phyloP scores from a whole-genome alignment of 148 eudicot genomes.

The Polygonum aviculare region DNA sequence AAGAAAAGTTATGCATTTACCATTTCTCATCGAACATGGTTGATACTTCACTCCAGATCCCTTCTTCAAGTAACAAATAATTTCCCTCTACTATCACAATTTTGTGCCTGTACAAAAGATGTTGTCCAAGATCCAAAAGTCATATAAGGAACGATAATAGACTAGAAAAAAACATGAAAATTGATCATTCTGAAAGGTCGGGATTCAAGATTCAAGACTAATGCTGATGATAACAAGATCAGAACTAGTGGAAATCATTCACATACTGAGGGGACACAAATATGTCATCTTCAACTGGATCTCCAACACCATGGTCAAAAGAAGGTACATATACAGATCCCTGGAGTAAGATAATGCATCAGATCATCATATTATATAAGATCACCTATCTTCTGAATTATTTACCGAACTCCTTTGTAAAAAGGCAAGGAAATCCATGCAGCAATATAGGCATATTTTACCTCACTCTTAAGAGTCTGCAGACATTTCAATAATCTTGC shows the following conservation, averaged over 20 bases:
- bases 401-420: not conserved
- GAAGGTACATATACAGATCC: slow-evolving; percentile 93
- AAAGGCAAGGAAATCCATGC: not conserved
- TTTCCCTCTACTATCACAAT: slow-evolving; percentile 92
- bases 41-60: slow-evolving; percentile 74
- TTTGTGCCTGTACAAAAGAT: slow-evolving; percentile 54
- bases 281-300: slow-evolving; percentile 91
- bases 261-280: slow-evolving; percentile 80
- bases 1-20: slow-evolving; percentile 22
- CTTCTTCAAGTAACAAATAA: slow-evolving; percentile 75
- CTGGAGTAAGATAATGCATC: slow-evolving; percentile 21
- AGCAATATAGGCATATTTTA: slow-evolving; percentile 17
- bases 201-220: not conserved
- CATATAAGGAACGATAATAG: not conserved
- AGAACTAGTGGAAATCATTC: not conserved
- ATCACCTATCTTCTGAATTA: not conserved
- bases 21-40: slow-evolving; percentile 79
- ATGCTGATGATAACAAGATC: not conserved
- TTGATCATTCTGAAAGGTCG: not conserved
- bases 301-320: slow-evolving; percentile 97
- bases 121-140: not conserved
- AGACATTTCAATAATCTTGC: slow-evolving; percentile 63
- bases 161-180: not conserved
- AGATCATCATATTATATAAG: not conserved
- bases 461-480: slow-evolving; percentile 60